These are phyloP conservation scores for Aspergillus ostianus DNA, from an alignment of 495 filamentous ascomycete genomes.

Conservation along the genomic window DNA sequence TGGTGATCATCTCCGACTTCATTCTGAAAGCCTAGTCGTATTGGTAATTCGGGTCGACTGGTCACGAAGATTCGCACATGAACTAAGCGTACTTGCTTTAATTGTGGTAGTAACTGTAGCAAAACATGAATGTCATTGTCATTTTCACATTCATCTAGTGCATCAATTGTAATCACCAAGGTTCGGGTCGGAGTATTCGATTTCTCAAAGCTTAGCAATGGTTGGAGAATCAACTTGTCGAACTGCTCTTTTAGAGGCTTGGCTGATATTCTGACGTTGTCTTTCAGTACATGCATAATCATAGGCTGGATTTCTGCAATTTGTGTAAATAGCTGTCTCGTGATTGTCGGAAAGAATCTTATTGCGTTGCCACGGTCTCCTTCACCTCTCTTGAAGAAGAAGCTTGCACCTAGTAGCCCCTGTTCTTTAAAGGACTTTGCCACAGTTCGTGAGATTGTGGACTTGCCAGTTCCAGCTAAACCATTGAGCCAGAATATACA, in stretches of 20 bases:
- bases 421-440: conserved; percentile 4
- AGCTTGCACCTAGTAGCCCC: conserved; percentile 11
- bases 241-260: conserved; percentile 45
- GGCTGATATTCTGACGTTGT: conserved; percentile 25
- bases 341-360: conserved; percentile 45
- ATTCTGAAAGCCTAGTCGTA: conserved; percentile 29
- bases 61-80: conserved; percentile 30
- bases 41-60: conserved; percentile 45
- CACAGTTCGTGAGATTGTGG: conserved; percentile 28
- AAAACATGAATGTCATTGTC: conserved; percentile 36
- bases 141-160: conserved; percentile 49
- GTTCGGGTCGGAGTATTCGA: background rate
- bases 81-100: conserved; percentile 5
- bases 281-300: conserved; percentile 34
- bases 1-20: conserved; percentile 12
- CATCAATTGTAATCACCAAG: conserved; percentile 44
- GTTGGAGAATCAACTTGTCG: conserved; percentile 43
- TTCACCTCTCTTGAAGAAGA: conserved; percentile 51
- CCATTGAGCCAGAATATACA: too few species aligned
- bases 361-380: conserved; percentile 34
- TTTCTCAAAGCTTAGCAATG: conserved; percentile 20
- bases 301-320: conserved; percentile 24
- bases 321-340: conserved; percentile 31
- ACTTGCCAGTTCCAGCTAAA: conserved; percentile 39
- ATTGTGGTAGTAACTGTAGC: conserved; percentile 28